Base-by-base conservation (phyloP, 2,329 filamentous ascomycete species). In the Penicillium sp. region DNA sequence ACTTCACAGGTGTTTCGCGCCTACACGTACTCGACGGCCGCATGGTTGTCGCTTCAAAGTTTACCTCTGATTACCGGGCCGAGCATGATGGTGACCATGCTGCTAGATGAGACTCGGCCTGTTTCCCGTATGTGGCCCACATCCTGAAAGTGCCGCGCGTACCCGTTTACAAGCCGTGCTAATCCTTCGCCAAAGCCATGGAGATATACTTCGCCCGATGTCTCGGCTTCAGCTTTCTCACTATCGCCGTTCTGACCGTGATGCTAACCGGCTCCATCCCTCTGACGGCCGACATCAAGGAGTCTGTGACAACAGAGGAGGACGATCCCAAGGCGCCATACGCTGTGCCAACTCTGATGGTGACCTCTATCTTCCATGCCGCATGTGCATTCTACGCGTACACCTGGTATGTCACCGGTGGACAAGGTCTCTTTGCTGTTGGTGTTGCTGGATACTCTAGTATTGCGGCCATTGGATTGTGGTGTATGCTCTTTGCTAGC, bases 181-280 rank as follows among this genome's bases (percentile, higher is more conserved):
- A 56, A 56, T 56, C 50, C 60, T 45, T 53, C 29, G 41, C 16
- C 39, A 34, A 61, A 84, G 85, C 75, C 25, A 77, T 90, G 32
- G 88, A 91, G 72, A 74, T 82, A 53, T 93, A 93, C 79, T 86
- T 92, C 70, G 85, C 85, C 49, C 87, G 89, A 40, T 84, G 81
- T 29, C 80, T 91, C 1, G 89, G 87, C 59, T 77, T 92, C 54
- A 77, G 85, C 31, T 80, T 91, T 42, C 76, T 91, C 23, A 76
- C 84, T 10, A 74, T 93, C 29, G 85, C 84, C 32, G 67, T 86
- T 7, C 73, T 88, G 13, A 80, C 81, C n/a, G 73, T 91, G 37
- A 78, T 90, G 35, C 79, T 92, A 31, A 88, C 88, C 0, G 90
- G 89, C 45, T 81, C 82, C 3, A 78, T 93, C 6, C 89, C 89